Conservation (phyloP, 2,329 filamentous ascomycete genomes). For the Colletotrichum horii region DNA sequence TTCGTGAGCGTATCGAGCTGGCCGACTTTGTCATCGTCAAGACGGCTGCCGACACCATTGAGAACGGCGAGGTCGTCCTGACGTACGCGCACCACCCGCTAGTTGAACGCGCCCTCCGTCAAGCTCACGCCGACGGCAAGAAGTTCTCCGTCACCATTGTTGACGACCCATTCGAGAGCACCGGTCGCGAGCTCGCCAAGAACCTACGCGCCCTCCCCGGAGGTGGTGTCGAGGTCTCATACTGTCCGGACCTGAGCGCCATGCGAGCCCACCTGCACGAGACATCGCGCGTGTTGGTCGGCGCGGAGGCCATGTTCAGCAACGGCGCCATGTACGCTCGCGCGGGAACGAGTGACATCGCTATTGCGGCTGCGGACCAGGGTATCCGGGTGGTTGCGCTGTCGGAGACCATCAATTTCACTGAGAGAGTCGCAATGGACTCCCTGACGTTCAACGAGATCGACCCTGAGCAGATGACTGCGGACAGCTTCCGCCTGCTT, state of each 20-base stretch:
- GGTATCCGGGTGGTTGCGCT: slow-evolving; percentile 86
- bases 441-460: slow-evolving; percentile 95
- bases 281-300: slow-evolving; percentile 79
- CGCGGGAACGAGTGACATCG: slow-evolving; percentile 85
- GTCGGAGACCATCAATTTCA: slow-evolving; percentile 96
- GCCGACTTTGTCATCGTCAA: slow-evolving; percentile 86
- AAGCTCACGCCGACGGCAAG: slow-evolving; percentile 73
- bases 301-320: slow-evolving; percentile 93
- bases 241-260: slow-evolving; percentile 78
- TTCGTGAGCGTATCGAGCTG: slow-evolving; percentile 86
- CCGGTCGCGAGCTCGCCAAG: slow-evolving; percentile 67
- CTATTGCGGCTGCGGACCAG: slow-evolving; percentile 78
- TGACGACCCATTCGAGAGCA: slow-evolving; percentile 67
- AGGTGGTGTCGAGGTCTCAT: slow-evolving; percentile 75
- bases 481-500: slow-evolving; percentile 67
- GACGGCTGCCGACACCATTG: slow-evolving; percentile 77
- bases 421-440: slow-evolving; percentile 82
- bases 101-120: slow-evolving; percentile 80
- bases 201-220: slow-evolving; percentile 55
- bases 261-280: slow-evolving; percentile 74
- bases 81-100: slow-evolving; percentile 88
- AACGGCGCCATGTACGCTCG: slow-evolving; percentile 91
- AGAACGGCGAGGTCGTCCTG: slow-evolving; percentile 80
- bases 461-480: slow-evolving; percentile 71
- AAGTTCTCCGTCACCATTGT: slow-evolving; percentile 85